A percentile compares a stretch with the other conserved stretches of the same genome.
Conservation (phyloP, 352 stramenopile genomes). For the Phytophthora rubi region DNA sequence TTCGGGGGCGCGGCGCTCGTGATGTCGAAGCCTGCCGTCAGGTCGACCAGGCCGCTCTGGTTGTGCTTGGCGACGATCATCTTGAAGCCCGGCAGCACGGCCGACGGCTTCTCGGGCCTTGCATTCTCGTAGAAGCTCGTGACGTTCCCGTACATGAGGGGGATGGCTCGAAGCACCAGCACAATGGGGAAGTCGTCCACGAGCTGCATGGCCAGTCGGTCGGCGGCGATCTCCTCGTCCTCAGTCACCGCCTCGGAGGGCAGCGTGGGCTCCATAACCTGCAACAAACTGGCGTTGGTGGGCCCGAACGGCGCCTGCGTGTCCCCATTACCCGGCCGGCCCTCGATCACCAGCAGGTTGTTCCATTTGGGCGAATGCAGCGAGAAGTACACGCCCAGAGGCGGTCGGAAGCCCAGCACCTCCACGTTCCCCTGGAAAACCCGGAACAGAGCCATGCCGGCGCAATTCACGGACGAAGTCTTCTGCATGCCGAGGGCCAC, state of each 20-base stretch:
- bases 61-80: slow-evolving; percentile 70
- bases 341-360: slow-evolving; percentile 67
- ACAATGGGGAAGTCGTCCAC: slow-evolving; percentile 71
- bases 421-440: slow-evolving; percentile 83
- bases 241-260: slow-evolving; percentile 39
- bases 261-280: slow-evolving; percentile 49
- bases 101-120: slow-evolving; percentile 27
- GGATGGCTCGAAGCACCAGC: slow-evolving; percentile 71
- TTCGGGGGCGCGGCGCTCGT: slow-evolving; percentile 14
- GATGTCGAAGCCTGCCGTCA: slow-evolving; percentile 24
- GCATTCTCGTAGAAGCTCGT: slow-evolving; percentile 76
- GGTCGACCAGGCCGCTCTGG: slow-evolving; percentile 31
- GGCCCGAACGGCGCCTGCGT: slow-evolving; percentile 68
- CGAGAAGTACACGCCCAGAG: slow-evolving; percentile 77
- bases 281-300: slow-evolving; percentile 49
- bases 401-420: slow-evolving; percentile 73
- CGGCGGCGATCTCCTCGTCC: slow-evolving; percentile 78
- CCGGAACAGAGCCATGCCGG: slow-evolving; percentile 76
- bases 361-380: slow-evolving; percentile 87
- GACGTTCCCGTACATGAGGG: slow-evolving; percentile 73
- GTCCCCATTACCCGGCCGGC: slow-evolving; percentile 32
- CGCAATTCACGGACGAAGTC: slow-evolving; percentile 62
- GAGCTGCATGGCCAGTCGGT: slow-evolving; percentile 69
- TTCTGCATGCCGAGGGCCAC: slow-evolving; percentile 70
- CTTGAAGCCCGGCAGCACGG: slow-evolving; percentile 84